phyloP scores from a whole-genome alignment of 2,329 filamentous ascomycete genomes.

The Ceratocystis albifundus region DNA sequence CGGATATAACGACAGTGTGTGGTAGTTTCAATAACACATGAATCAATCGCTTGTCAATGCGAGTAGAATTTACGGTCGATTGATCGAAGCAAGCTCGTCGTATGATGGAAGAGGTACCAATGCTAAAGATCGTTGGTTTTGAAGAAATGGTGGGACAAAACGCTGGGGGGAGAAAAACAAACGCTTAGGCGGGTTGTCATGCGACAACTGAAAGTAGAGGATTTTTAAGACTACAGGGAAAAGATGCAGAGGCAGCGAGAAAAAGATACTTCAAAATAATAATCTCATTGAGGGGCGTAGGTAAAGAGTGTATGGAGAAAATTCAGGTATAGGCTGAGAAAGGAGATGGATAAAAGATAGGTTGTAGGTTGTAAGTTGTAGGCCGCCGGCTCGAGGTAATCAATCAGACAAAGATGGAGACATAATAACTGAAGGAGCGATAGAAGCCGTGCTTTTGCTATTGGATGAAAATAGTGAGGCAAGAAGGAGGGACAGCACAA shows the following conservation, averaged over 20 bases:
- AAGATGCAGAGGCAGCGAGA: not conserved
- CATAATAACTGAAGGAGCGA: not conserved
- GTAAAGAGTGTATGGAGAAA: not conserved
- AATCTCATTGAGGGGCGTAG: not conserved
- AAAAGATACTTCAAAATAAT: slow-evolving; percentile 4
- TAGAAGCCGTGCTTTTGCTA: not conserved
- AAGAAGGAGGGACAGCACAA: not conserved
- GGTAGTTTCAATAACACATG: not conserved
- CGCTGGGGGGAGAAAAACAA: slow-evolving; percentile 3
- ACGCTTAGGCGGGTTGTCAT: slow-evolving; percentile 7
- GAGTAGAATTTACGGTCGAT: not conserved
- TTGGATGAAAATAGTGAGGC: not conserved
- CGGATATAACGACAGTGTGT: not conserved
- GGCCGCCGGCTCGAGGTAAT: not conserved
- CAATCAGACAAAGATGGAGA: not conserved
- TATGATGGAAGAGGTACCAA: not conserved
- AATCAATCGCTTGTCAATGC: not conserved
- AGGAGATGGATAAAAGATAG: not conserved
- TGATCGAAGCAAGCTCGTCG: not conserved
- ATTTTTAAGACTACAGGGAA: slow-evolving; percentile 6
- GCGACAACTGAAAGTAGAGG: not conserved
- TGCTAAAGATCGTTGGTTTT: not conserved
- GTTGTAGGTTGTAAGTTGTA: too few species aligned
- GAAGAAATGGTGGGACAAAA: slow-evolving; percentile 4
- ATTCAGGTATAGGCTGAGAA: not conserved